phyloP scores from a whole-genome alignment of 1,139 yeast genomes.

The Debaryomyces subglobosus region DNA sequence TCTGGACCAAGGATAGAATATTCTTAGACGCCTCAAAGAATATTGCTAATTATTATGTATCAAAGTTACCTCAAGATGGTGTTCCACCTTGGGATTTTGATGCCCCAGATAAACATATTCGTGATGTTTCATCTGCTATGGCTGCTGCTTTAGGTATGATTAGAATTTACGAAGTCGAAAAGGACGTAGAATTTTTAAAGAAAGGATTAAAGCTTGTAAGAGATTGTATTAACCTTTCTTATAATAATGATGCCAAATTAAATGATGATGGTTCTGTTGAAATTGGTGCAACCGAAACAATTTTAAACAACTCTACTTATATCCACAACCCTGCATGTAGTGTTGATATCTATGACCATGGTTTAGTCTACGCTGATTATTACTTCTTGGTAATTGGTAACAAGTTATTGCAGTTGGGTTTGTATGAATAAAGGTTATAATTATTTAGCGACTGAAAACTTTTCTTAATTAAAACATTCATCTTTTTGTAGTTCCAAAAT shows the following conservation, averaged over 20 bases:
- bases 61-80: constrained; percentile 24
- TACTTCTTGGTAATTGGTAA: constrained; percentile 27
- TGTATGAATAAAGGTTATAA: neutral
- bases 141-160: constrained; percentile 27
- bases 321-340: constrained; percentile 19
- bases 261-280: constrained; percentile 17
- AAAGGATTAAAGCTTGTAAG: constrained; percentile 14
- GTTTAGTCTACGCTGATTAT: constrained; percentile 30
- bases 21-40: constrained; percentile 25
- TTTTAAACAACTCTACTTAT: constrained; percentile 24
- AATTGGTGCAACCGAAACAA: constrained; percentile 21
- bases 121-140: constrained; percentile 31
- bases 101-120: constrained; percentile 25
- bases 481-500: too few relatives aligned
- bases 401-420: constrained; percentile 21
- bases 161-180: constrained; percentile 19
- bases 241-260: constrained; percentile 12
- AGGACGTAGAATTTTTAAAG: constrained; percentile 14
- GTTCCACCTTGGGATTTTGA: constrained; percentile 32
- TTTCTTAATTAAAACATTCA: too few relatives aligned
- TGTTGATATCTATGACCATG: constrained; percentile 19
- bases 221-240: constrained; percentile 10
- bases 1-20: constrained; percentile 22
- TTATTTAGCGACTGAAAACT: neutral
- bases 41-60: constrained; percentile 21